Conservation (phyloP, 2,329 filamentous ascomycete genomes). For the Penicillium italicum region DNA sequence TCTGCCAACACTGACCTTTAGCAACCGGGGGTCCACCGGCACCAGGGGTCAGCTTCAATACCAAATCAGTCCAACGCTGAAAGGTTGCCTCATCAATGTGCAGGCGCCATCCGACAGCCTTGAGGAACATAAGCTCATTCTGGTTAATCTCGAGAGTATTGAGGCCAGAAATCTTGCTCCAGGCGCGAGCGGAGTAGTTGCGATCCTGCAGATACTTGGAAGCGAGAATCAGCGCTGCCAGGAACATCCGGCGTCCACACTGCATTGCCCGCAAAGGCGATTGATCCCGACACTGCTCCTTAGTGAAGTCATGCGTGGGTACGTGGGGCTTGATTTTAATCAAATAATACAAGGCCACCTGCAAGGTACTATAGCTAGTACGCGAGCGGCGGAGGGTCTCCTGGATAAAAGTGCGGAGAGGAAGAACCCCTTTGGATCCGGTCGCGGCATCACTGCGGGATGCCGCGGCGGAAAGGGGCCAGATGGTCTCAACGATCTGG, state of each 20-base stretch:
- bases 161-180: conserved; percentile 99
- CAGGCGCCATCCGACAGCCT: conserved; percentile 88
- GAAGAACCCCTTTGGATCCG: conserved; percentile 73
- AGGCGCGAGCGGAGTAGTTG: conserved; percentile 94
- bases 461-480: conserved; percentile 81
- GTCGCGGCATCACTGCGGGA: conserved; percentile 65
- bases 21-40: conserved; percentile 39
- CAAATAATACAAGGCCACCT: conserved; percentile 94
- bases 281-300: conserved; percentile 73
- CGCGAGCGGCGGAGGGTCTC: conserved; percentile 92
- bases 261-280: conserved; percentile 76
- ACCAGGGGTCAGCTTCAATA: conserved; percentile 74
- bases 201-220: conserved; percentile 98
- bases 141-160: conserved; percentile 92
- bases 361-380: conserved; percentile 94
- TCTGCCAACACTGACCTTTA: conserved; percentile 41
- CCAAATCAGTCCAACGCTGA: conserved; percentile 89
- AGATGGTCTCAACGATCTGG: conserved; percentile 95
- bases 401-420: conserved; percentile 92
- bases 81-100: conserved; percentile 88
- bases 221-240: conserved; percentile 88
- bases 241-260: conserved; percentile 95
- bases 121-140: conserved; percentile 89
- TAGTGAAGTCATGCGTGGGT: conserved; percentile 76
- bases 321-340: conserved; percentile 90